Evolutionary conservation across 169 alveolate genomes (phyloP).

Genomic region (Babesia divergens): DNA sequence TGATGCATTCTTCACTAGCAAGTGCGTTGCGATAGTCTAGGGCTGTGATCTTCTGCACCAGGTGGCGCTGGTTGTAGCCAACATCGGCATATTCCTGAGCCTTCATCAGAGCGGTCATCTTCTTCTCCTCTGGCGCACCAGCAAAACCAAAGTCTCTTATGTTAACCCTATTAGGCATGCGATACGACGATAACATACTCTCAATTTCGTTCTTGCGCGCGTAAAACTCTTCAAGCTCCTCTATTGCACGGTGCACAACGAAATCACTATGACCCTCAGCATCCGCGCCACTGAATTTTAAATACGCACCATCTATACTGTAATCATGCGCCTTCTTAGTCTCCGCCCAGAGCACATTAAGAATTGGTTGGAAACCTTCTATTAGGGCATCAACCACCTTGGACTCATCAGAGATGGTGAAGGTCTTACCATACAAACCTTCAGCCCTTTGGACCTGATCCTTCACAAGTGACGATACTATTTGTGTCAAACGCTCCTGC

Average conservation of each 20-base stretch:
- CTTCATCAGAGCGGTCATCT: neutral
- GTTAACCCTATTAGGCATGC: neutral
- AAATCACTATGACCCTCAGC: neutral
- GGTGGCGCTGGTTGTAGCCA: slow-evolving; percentile 51
- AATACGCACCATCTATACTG: slow-evolving; percentile 37
- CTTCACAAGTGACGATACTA: neutral
- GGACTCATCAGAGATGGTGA: slow-evolving; percentile 6
- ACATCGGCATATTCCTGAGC: slow-evolving; percentile 62
- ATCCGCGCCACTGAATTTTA: neutral
- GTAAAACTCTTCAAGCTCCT: slow-evolving; percentile 12
- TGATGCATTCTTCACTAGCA: slow-evolving; percentile 3
- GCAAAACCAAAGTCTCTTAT: neutral
- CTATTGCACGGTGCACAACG: slow-evolving; percentile 21
- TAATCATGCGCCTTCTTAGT: slow-evolving; percentile 41
- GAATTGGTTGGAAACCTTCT: slow-evolving; percentile 26
- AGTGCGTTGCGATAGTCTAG: slow-evolving; percentile 49
- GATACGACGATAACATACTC: slow-evolving; percentile 23
- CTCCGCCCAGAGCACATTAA: slow-evolving; percentile 40
- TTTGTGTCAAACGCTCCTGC: slow-evolving; percentile 1
- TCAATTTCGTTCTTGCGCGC: slow-evolving; percentile 31
- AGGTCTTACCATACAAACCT: slow-evolving; percentile 18
- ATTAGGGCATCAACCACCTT: slow-evolving; percentile 16
- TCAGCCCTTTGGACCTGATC: slow-evolving; percentile 16
- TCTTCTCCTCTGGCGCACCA: neutral
- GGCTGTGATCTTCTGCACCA: slow-evolving; percentile 47